Evolutionary conservation across 176 grass and related monocot species (phyloP).

Genomic region (Pontederia crassipes): DNA sequence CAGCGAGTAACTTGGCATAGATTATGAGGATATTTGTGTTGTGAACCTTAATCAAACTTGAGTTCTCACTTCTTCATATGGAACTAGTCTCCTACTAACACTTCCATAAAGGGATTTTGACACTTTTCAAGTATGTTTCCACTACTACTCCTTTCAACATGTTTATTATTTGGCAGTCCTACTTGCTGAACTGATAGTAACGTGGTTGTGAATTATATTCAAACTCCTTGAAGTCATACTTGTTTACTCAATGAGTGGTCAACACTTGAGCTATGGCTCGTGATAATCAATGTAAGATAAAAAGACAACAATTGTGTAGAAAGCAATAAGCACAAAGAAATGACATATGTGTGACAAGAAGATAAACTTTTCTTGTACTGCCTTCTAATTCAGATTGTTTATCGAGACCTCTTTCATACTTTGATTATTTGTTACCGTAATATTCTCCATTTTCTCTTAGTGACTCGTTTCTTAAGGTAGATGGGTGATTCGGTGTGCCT

Average conservation of each 20-base stretch:
- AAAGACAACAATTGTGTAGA: conserved; percentile 29
- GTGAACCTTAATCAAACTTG: conserved; percentile 46
- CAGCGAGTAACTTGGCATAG: conserved; percentile 41
- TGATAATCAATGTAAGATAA: conserved; percentile 64
- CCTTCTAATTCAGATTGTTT: conserved; percentile 28
- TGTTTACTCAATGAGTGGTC: conserved; percentile 81
- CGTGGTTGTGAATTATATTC: conserved; percentile 26
- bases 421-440: conserved; percentile 35
- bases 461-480: conserved; percentile 29
- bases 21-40: conserved; percentile 55
- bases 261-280: conserved; percentile 63
- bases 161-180: conserved; percentile 15
- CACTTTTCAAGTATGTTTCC: conserved; percentile 24
- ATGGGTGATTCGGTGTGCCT: conserved; percentile 27
- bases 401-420: conserved; percentile 25
- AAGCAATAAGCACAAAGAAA: conserved; percentile 52
- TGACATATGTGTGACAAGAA: conserved; percentile 33
- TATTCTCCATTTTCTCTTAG: conserved; percentile 57
- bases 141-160: conserved; percentile 17
- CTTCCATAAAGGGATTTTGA: conserved; percentile 44
- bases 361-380: conserved; percentile 72
- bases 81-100: conserved; percentile 25
- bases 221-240: conserved; percentile 71
- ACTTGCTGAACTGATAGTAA: conserved; percentile 33
- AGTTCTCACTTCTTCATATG: conserved; percentile 26